A percentile compares a stretch with the other conserved stretches of the same genome.
phyloP scores from a whole-genome alignment of 2,329 filamentous ascomycete genomes.

The Aspergillus fijiensis region DNA sequence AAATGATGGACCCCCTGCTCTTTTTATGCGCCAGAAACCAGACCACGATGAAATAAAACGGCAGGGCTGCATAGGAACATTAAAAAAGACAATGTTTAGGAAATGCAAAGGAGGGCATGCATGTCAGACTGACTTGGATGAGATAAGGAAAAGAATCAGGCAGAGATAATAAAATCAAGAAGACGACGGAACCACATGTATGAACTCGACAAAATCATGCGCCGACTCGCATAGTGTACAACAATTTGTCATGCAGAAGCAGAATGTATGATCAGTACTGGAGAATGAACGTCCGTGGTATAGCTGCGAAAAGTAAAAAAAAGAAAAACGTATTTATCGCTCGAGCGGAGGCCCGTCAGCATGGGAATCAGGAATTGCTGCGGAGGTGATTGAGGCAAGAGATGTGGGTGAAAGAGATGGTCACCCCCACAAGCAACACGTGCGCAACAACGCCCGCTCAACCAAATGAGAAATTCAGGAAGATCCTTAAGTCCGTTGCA shows the following conservation, averaged over 20 bases:
- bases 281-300: slow-evolving; percentile 23
- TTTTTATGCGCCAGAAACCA: slow-evolving; percentile 38
- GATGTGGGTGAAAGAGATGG: slow-evolving; percentile 14
- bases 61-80: slow-evolving; percentile 18
- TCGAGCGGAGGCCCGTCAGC: slow-evolving; percentile 27
- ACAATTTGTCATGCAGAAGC: slow-evolving; percentile 34
- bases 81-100: slow-evolving; percentile 19
- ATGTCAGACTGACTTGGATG: slow-evolving; percentile 22
- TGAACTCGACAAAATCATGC: slow-evolving; percentile 21
- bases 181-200: slow-evolving; percentile 2
- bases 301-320: slow-evolving; percentile 24
- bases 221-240: slow-evolving; percentile 35
- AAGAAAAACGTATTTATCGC: slow-evolving; percentile 21
- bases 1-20: slow-evolving; percentile 31
- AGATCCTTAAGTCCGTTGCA: slow-evolving; percentile 38
- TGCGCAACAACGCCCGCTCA: slow-evolving; percentile 8
- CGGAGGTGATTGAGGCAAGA: neutral
- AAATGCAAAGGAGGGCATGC: slow-evolving; percentile 23
- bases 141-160: slow-evolving; percentile 23
- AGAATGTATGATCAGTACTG: slow-evolving; percentile 24
- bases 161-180: neutral
- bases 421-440: slow-evolving; percentile 18
- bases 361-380: slow-evolving; percentile 17
- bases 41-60: slow-evolving; percentile 22
- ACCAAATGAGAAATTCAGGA: slow-evolving; percentile 26